Conservation (phyloP, 2,329 filamentous ascomycete genomes). For the Xylariaceae sp. region DNA sequence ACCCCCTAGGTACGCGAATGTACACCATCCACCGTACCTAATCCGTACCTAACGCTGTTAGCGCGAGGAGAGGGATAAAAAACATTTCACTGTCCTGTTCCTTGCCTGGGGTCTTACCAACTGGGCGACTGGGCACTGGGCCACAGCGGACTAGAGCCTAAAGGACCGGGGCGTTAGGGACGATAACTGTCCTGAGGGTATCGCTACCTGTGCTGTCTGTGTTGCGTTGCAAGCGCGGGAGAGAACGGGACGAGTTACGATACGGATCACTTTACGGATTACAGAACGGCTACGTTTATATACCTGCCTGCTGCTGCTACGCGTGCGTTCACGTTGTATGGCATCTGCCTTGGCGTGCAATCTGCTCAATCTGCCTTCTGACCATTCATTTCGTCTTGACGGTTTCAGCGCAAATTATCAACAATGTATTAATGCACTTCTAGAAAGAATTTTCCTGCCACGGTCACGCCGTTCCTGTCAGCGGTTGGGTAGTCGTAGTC, state of each 20-base stretch:
- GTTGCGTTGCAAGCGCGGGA: too few relatives aligned
- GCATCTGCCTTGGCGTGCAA: neutral
- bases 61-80: neutral
- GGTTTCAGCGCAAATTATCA: neutral
- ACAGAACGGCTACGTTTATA: too few relatives aligned
- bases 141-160: too few relatives aligned
- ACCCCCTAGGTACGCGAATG: neutral
- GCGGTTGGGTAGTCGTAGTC: neutral
- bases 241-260: too few relatives aligned
- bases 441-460: neutral
- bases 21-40: neutral
- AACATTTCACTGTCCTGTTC: neutral
- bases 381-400: neutral
- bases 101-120: too few relatives aligned
- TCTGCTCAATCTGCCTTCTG: neutral
- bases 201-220: too few relatives aligned
- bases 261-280: too few relatives aligned
- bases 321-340: neutral
- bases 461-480: neutral
- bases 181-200: too few relatives aligned
- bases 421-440: neutral
- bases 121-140: too few relatives aligned
- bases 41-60: neutral
- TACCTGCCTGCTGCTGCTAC: too few relatives aligned
- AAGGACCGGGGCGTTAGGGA: too few relatives aligned